phyloP scores from a whole-genome alignment of 306 rosid genomes.

The Cucurbita maxima region DNA sequence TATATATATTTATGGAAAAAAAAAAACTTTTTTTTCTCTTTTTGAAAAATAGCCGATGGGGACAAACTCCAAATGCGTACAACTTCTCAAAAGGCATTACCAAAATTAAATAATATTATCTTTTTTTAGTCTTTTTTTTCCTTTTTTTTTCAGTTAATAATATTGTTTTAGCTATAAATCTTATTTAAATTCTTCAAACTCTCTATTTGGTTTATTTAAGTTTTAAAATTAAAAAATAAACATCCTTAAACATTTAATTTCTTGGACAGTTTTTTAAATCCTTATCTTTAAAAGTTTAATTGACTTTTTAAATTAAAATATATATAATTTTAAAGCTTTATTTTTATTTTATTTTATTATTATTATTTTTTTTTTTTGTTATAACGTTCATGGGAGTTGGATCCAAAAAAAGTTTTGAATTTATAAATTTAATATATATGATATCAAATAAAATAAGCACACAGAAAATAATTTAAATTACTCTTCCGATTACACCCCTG shows the following conservation, averaged over 20 bases:
- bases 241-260: no score
- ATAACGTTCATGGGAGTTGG: background rate
- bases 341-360: background rate
- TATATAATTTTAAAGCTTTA: no score
- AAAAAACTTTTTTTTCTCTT: background rate
- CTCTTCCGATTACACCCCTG: slow-evolving; percentile 2
- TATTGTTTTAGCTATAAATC: background rate
- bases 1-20: background rate
- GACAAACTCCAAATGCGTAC: background rate
- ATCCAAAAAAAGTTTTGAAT: slow-evolving; percentile 11
- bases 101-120: background rate
- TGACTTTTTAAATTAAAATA: no score
- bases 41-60: background rate
- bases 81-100: background rate
- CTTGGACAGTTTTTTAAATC: no score
- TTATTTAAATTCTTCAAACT: no score
- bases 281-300: no score
- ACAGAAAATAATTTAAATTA: no score
- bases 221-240: no score
- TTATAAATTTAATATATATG: background rate
- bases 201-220: no score
- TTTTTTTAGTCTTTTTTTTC: background rate
- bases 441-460: no score
- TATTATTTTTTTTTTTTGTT: background rate
- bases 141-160: background rate